Percentiles rank a stretch among this genome's conserved stretches.
phyloP scores from a whole-genome alignment of 176 grass and related monocot genomes.

The Secale cereale region DNA sequence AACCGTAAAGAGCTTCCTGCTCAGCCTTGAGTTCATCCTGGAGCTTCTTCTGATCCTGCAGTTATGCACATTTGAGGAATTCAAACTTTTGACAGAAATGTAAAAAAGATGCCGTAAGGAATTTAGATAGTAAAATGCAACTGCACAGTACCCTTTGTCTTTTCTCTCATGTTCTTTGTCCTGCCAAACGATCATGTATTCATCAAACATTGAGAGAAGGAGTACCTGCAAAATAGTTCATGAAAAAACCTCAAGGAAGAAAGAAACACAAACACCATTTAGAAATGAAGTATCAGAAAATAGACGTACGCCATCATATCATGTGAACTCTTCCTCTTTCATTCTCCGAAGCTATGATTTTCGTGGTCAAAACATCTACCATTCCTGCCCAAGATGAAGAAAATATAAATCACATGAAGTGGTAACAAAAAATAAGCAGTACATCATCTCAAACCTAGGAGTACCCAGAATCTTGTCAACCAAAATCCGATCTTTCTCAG shows the following conservation, averaged over 20 bases:
- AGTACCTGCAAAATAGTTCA: slow-evolving; percentile 53
- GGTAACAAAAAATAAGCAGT: not conserved
- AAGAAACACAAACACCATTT: not conserved
- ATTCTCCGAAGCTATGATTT: slow-evolving; percentile 62
- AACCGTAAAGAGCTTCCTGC: slow-evolving; percentile 79
- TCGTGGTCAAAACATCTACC: slow-evolving; percentile 57
- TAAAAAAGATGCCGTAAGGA: not conserved
- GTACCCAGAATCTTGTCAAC: slow-evolving; percentile 91
- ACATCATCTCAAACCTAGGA: slow-evolving; percentile 2
- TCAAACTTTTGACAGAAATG: not conserved
- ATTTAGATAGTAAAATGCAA: not conserved
- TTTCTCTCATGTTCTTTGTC: slow-evolving; percentile 82
- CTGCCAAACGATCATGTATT: slow-evolving; percentile 63
- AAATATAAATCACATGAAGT: slow-evolving; percentile 11
- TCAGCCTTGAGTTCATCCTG: too few relatives aligned
- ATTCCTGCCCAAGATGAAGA: slow-evolving; percentile 58
- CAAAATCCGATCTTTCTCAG: slow-evolving; percentile 74
- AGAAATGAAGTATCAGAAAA: not conserved
- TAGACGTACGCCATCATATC: slow-evolving; percentile 69
- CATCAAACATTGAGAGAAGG: slow-evolving; percentile 69
- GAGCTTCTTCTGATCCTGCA: slow-evolving; percentile 91
- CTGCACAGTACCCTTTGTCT: slow-evolving; percentile 56
- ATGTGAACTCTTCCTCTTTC: slow-evolving; percentile 66
- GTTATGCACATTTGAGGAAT: not conserved
- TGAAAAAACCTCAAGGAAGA: slow-evolving; percentile 18